Conservation (phyloP, 208 protist species). For the Leishmania tarentolae region DNA sequence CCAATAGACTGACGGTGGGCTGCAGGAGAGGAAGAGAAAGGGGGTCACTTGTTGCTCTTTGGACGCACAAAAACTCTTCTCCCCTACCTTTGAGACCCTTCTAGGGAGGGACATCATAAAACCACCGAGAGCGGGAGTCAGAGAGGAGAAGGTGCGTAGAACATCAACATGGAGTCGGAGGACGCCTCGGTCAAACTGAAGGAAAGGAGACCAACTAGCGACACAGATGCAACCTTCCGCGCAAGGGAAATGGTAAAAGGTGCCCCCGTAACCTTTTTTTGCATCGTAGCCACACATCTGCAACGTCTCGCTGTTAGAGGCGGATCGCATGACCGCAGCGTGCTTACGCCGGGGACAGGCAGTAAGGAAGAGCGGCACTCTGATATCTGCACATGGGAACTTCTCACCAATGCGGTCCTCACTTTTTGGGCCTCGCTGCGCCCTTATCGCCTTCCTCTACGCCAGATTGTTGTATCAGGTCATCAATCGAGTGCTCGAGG, state of each 20-base stretch:
- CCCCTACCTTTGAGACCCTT: background rate
- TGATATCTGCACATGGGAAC: background rate
- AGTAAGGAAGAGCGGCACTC: background rate
- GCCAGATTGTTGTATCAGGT: conserved; percentile 95
- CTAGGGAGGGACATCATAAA: background rate
- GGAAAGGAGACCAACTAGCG: background rate
- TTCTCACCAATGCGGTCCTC: background rate
- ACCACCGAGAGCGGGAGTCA: background rate
- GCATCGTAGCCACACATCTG: background rate
- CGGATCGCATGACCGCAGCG: background rate
- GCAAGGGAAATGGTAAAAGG: background rate
- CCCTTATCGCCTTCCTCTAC: conserved; percentile 71
- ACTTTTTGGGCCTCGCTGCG: conserved; percentile 34
- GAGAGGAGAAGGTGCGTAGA: background rate
- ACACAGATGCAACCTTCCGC: background rate
- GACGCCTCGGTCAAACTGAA: background rate
- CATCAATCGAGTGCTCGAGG: conserved; percentile 93
- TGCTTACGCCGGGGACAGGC: background rate
- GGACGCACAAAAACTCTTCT: background rate
- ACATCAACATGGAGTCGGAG: background rate
- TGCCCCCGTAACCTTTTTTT: background rate
- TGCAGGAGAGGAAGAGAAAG: background rate
- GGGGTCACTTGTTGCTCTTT: too few species aligned
- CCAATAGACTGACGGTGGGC: background rate
- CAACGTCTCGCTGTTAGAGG: background rate